These are phyloP conservation scores for Trametes elegans DNA, from an alignment of 768 basidiomycete genomes.

Conservation along the genomic window DNA sequence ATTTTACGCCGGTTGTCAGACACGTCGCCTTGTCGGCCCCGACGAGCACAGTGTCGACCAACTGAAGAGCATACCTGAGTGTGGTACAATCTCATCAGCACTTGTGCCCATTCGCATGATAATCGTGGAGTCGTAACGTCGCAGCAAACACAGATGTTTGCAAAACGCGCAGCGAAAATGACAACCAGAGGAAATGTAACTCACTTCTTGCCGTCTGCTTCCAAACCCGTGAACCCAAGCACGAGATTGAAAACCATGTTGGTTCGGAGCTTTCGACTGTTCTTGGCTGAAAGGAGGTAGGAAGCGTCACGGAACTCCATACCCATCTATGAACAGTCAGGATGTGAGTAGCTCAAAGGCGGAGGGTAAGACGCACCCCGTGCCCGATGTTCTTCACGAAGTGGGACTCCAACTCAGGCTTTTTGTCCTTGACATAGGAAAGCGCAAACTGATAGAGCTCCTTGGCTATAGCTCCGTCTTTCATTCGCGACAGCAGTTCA, in stretches of 20 bases:
- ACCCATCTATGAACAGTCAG: conserved; percentile 61
- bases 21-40: conserved; percentile 62
- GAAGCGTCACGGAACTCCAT: conserved; percentile 92
- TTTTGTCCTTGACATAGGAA: conserved; percentile 69
- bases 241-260: conserved; percentile 87
- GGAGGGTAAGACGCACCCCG: conserved; percentile 52
- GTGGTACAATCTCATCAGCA: not conserved
- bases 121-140: no score
- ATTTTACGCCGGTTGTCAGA: conserved; percentile 83
- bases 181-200: conserved; percentile 16
- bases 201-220: conserved; percentile 76
- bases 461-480: conserved; percentile 70
- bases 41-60: conserved; percentile 86
- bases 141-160: no score
- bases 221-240: conserved; percentile 85
- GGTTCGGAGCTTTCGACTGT: conserved; percentile 60
- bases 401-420: conserved; percentile 76
- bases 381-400: conserved; percentile 92
- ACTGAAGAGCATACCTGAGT: conserved; percentile 78
- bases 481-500: conserved; percentile 72
- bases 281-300: conserved; percentile 83
- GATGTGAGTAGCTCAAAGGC: not conserved
- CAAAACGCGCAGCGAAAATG: no score
- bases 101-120: not conserved
- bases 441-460: conserved; percentile 83